Evolutionary conservation across 805 yeast genomes (phyloP).

Genomic region (Kodamaea hsintzibuensis): DNA sequence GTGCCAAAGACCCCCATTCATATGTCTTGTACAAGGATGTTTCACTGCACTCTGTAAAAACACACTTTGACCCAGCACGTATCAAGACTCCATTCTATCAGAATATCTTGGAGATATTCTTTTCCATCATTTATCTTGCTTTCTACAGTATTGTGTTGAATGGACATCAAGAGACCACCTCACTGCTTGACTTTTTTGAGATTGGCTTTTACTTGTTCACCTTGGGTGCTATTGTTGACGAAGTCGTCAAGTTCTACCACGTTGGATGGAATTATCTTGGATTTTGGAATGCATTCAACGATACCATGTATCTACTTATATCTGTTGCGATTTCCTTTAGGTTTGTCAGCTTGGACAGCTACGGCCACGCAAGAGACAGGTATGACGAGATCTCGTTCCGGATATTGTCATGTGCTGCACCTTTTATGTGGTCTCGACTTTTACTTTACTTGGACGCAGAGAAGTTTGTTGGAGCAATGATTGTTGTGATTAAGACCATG

Average conservation of each 20-base stretch:
- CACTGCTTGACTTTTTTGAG: slow-evolving; percentile 48
- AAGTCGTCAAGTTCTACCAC: slow-evolving; percentile 67
- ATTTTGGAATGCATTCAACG: slow-evolving; percentile 81
- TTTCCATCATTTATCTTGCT: slow-evolving; percentile 62
- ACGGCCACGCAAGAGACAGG: slow-evolving; percentile 20
- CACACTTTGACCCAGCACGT: slow-evolving; percentile 81
- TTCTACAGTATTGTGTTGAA: slow-evolving; percentile 68
- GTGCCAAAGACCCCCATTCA: slow-evolving; percentile 64
- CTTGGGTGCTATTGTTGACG: slow-evolving; percentile 66
- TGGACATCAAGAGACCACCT: slow-evolving; percentile 44
- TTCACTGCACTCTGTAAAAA: slow-evolving; percentile 50
- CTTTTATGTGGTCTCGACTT: slow-evolving; percentile 82
- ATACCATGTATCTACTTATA: slow-evolving; percentile 60
- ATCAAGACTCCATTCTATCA: slow-evolving; percentile 85
- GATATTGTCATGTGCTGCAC: slow-evolving; percentile 76
- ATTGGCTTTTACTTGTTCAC: slow-evolving; percentile 63
- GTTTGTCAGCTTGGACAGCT: slow-evolving; percentile 35
- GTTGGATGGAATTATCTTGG: slow-evolving; percentile 72
- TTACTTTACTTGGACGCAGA: slow-evolving; percentile 76
- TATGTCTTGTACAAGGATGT: slow-evolving; percentile 66
- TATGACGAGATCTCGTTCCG: slow-evolving; percentile 66
- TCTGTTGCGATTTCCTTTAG: slow-evolving; percentile 56
- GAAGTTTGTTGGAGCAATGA: slow-evolving; percentile 83
- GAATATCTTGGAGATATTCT: slow-evolving; percentile 65
- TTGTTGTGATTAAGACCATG: slow-evolving; percentile 81